phyloP scores from a whole-genome alignment of 2,329 filamentous ascomycete species.

The Colletotrichum gigasporum region DNA sequence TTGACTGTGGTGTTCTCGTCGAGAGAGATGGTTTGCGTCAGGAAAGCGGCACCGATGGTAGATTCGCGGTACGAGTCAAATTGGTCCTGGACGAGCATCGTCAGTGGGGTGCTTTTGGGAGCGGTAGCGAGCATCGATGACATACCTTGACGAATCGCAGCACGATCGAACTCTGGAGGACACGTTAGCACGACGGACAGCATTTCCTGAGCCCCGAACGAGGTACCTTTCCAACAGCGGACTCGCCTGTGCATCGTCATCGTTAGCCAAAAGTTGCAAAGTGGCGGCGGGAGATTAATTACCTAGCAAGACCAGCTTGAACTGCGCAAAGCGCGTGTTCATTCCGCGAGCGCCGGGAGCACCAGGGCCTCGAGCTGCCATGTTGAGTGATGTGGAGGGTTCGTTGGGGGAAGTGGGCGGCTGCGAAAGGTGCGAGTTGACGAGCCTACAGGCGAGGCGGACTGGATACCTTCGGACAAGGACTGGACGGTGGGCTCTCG shows the following conservation, averaged over 20 bases:
- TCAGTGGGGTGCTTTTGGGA: background rate
- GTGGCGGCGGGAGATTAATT: constrained; percentile 47
- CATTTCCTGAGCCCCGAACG: background rate
- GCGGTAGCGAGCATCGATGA: constrained; percentile 13
- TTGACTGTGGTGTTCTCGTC: constrained; percentile 99
- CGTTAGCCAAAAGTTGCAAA: constrained; percentile 15
- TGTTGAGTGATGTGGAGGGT: constrained; percentile 54
- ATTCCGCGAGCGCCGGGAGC: constrained; percentile 65
- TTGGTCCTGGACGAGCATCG: constrained; percentile 76
- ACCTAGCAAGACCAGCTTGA: constrained; percentile 98
- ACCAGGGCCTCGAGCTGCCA: constrained; percentile 79
- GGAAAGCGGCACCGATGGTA: constrained; percentile 97
- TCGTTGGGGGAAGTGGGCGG: constrained; percentile 35
- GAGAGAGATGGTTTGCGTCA: constrained; percentile 98
- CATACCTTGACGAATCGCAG: constrained; percentile 96
- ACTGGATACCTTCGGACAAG: too few species aligned
- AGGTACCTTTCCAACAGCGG: constrained; percentile 94
- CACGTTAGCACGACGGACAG: constrained; percentile 31
- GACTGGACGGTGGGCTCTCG: background rate
- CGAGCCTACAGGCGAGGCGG: background rate
- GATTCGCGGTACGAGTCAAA: constrained; percentile 98
- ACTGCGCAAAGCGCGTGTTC: constrained; percentile 95
- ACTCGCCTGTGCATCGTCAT: constrained; percentile 77
- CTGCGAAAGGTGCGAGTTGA: constrained; percentile 1
- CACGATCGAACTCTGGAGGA: constrained; percentile 87